phyloP scores from a whole-genome alignment of 331 rosid species.

The Stylosanthes scabra region DNA sequence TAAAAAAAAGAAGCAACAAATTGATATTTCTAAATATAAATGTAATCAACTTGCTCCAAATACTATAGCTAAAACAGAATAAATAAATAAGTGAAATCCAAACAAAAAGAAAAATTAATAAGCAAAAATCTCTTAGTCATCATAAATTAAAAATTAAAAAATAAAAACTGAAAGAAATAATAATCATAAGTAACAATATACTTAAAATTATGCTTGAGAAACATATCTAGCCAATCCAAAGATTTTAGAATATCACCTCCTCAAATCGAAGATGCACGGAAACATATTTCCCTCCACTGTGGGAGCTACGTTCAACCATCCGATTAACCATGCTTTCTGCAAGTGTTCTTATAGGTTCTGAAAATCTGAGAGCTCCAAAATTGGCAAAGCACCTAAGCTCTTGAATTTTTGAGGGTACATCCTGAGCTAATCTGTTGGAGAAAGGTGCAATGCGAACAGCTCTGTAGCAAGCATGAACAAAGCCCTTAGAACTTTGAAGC shows the following conservation, averaged over 20 bases:
- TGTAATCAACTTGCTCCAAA: conserved; percentile 22
- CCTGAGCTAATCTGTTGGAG: conserved; percentile 91
- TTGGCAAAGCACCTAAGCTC: conserved; percentile 84
- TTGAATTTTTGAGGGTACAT: conserved; percentile 83
- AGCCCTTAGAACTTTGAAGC: conserved; percentile 34
- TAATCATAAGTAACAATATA: conserved; percentile 14
- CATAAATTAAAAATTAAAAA: conserved; percentile 12
- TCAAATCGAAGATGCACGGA: conserved; percentile 98
- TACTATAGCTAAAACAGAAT: not conserved
- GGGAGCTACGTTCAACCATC: conserved; percentile 80
- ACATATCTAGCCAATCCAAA: conserved; percentile 33
- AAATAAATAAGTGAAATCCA: not conserved
- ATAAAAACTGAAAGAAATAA: not conserved
- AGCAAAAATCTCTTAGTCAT: conserved; percentile 14
- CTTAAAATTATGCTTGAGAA: conserved; percentile 12
- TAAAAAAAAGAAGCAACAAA: conserved; percentile 1
- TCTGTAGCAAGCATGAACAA: conserved; percentile 58
- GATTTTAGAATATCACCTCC: conserved; percentile 65
- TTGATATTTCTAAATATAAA: conserved; percentile 23
- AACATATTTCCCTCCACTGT: conserved; percentile 85
- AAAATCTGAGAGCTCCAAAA: conserved; percentile 85
- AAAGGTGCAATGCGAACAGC: conserved; percentile 98
- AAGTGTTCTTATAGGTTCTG: conserved; percentile 78
- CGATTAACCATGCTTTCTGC: conserved; percentile 91
- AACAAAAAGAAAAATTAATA: not conserved